Evolutionary conservation across 108 stramenopile species (phyloP).

Genomic region (Asterionellopsis glacialis): DNA sequence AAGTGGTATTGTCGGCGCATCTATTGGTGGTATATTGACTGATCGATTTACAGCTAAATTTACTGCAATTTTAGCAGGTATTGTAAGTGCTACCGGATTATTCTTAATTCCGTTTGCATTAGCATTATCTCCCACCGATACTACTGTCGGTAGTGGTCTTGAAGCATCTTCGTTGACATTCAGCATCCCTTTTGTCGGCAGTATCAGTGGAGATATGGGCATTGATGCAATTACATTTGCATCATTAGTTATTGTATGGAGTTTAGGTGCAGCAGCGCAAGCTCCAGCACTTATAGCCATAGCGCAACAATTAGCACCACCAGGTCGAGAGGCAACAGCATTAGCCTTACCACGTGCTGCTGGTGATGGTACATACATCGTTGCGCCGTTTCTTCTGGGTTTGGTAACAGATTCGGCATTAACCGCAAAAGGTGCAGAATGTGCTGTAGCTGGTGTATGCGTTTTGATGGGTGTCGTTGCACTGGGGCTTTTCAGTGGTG

Average conservation of each 20-base stretch:
- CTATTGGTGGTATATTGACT: slow-evolving; percentile 47
- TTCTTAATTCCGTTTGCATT: slow-evolving; percentile 48
- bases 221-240: slow-evolving; percentile 33
- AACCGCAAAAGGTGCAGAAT: slow-evolving; percentile 18
- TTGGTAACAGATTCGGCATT: slow-evolving; percentile 31
- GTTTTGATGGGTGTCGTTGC: slow-evolving; percentile 19
- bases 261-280: slow-evolving; percentile 56
- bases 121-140: slow-evolving; percentile 1
- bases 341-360: slow-evolving; percentile 61
- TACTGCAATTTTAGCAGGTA: slow-evolving; percentile 43
- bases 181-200: background rate
- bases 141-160: background rate
- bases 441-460: slow-evolving; percentile 27
- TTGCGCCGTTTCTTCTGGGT: slow-evolving; percentile 65
- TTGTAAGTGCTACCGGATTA: slow-evolving; percentile 33
- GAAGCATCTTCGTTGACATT: background rate
- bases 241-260: slow-evolving; percentile 51
- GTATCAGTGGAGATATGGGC: slow-evolving; percentile 9
- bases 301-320: slow-evolving; percentile 57
- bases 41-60: slow-evolving; percentile 40
- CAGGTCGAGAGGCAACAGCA: slow-evolving; percentile 52
- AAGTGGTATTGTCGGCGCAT: slow-evolving; percentile 60
- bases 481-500: background rate
- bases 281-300: slow-evolving; percentile 58
- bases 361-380: slow-evolving; percentile 73